Evolutionary conservation across 306 rosid species (phyloP), one percentile per base, ranked within the genome.

Genomic region (Sophora flavescens): DNA sequence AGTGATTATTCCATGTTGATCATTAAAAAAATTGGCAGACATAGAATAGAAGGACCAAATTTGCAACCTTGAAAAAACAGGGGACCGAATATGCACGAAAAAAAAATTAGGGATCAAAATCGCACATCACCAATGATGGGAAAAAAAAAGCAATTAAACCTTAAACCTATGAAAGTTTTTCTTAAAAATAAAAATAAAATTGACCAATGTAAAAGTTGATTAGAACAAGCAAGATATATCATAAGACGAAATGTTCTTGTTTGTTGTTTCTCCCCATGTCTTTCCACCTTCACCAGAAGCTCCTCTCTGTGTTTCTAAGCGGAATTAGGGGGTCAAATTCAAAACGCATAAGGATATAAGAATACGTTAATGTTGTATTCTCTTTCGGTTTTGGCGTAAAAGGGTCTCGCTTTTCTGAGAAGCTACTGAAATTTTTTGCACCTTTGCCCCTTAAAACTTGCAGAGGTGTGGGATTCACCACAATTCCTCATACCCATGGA

Each of bases 401-500:
- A 73, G 84, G 84, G 66, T 80, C 42, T 82, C 80, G 74, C 83
- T 68, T 80, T 85, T 81, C 58, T 50, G 44, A 44, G 77, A 86
- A 78, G 59, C 78, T 53, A 65, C 84, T 75, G 75, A 82, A 53
- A 81, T 65, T 42, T 14, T 3, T 28, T 8, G 16, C 61, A 45
- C 71, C 44, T 72, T 80, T 52, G 14, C 3, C 22, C 78, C 86
- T 85, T 59, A 35, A 78, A 80, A 38, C 74, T 81, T 56, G 60
- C 48, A 60, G 60, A 52, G 44, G 69, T 67, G 59, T 42, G 38
- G 45, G 74, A 53, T 77, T 61, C 75, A 47, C 52, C 71, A 11
- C 70, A 74, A 80, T 52, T 79, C 77, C 63, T 50, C 80, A 9
- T 82, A 62, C 78, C 54, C 90, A 93, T 93, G 98, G 97, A 91